phyloP scores from a whole-genome alignment of 2,329 filamentous ascomycete species.

The Chaetomiaceae sp. region DNA sequence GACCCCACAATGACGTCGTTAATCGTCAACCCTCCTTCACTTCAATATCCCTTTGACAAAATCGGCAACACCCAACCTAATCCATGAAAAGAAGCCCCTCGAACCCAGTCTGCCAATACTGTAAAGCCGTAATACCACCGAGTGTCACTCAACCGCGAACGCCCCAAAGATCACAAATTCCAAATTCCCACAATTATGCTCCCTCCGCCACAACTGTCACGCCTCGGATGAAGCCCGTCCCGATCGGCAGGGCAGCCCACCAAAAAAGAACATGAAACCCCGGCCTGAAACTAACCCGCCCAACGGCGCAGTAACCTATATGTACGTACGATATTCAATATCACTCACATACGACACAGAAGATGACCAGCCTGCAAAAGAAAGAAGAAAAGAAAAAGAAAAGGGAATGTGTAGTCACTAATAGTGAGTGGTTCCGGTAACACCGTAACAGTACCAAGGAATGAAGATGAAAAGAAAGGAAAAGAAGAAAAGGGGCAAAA shows the following conservation, averaged over 20 bases:
- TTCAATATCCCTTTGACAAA: too few species aligned
- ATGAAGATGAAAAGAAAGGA: too few species aligned
- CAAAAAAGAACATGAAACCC: slow-evolving; percentile 29
- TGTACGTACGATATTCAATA: neutral
- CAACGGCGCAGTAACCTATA: neutral
- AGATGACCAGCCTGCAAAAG: too few species aligned
- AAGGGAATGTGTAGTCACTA: too few species aligned
- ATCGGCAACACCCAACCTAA: neutral
- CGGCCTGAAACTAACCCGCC: slow-evolving; percentile 26
- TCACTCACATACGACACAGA: neutral
- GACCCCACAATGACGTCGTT: slow-evolving; percentile 2
- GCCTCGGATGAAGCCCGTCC: slow-evolving; percentile 27
- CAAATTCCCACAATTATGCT: neutral
- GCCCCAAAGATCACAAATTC: neutral
- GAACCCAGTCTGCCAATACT: too few species aligned
- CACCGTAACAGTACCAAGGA: too few species aligned
- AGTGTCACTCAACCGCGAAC: too few species aligned
- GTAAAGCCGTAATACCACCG: neutral
- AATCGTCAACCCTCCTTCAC: neutral
- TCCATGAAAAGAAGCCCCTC: too few species aligned
- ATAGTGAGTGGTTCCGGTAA: too few species aligned
- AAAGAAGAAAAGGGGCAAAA: too few species aligned
- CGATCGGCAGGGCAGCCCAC: slow-evolving; percentile 21
- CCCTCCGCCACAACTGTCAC: neutral
- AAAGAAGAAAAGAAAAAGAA: neutral